Evolutionary conservation across 371 early-diverging fungal species (phyloP), one percentile per base, ranked within the genome.

Genomic region (Saksenaea oblongispora): DNA sequence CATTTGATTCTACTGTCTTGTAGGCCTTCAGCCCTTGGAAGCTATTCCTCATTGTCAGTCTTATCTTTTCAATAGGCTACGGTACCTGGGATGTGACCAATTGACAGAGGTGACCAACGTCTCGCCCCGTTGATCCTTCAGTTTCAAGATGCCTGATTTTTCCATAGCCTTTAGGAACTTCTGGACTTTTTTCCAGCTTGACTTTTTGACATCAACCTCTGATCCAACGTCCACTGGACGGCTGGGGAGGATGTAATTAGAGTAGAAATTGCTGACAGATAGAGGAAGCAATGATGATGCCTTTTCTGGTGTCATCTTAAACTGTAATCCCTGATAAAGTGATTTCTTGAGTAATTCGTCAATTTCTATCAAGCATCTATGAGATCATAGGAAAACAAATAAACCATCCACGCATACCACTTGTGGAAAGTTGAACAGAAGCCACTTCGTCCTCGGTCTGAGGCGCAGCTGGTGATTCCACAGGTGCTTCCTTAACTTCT

Each of bases 161-260:
- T 91, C 91, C 58, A 85, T 85, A 1, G 74, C 78, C 63, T 90
- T 91, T 42, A 90, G 70, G 65, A 90, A 91, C 66, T 90, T 91
- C 64, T 88, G 84, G 24, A 90, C 63, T 66, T 90, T 90, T 67
- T 91, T 91, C 84, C 84, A 89, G 44, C 82, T 84, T 5, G 91
- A 91, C 62, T 84, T 84, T 65, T 91, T 91, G 36, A 91, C 82
- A 58, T 91, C 91, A 0, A 87, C 77, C 41, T 87, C 85, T 0
- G 72, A 56, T 22, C 83, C 83, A 1, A 71, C 65, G 7, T 78
- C 85, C 0, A 59, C 58, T 0, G 90, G 90, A 34, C 88, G 79
- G 61, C 84, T 84, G 0, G 88, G 85, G 24, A 88, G 76, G 55
- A 91, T 75, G 44, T 87, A 89, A 0, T 79, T 71, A 1, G 90